Base-by-base conservation (phyloP, 2,329 filamentous ascomycete genomes). In the Dothiorella sarmentorum region DNA sequence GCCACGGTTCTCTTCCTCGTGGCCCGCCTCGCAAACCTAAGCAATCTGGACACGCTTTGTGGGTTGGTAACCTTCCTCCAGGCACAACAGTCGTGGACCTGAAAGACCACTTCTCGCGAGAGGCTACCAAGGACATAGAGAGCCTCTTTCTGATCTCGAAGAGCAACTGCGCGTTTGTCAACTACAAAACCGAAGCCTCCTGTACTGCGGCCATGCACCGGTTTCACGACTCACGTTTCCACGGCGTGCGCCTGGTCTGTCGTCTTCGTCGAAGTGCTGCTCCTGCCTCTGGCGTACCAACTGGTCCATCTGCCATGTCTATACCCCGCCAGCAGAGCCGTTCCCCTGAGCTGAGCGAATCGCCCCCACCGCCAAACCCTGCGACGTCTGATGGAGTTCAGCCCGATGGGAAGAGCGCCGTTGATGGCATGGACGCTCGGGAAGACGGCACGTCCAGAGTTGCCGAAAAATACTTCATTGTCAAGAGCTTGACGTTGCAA, bases 161-260 rank as follows among this genome's bases (percentile, higher is more conserved):
- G 72, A 97, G 92, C 71, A 97, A 97, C 69, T 97, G 93, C 68
- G 93, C 92, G 0, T 97, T 97, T 76, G 91, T 96, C 63, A 97
- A 97, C 69, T 97, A 95, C 71, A 89, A 87, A 62, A 88, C 90
- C 52, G 91, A 96, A 66, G 76, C 79, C 3, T 85, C 85, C 4
- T 97, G 91, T 69, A 76, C 83, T 6, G 80, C 83, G 7, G 93
- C 93, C 0, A 90, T 96, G 77, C 82, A 85, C 44, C 86, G 90
- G 64, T 88, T 97, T 43, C 91, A 97, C 71, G 92, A 97, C 68
- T 96, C 91, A 1, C 87, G 88, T 58, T 97, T 97, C 66, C 85
- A 93, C 66, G 87, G 90, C 0, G 89, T 94, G 17, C 84, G 90
- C 24, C 80, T 97, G 4, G 92, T 97, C 11, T 96, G 92, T 70